Evolutionary conservation across 2,329 filamentous ascomycete species (phyloP), one percentile per base, ranked within the genome.

Genomic region (Botrytis elliptica): DNA sequence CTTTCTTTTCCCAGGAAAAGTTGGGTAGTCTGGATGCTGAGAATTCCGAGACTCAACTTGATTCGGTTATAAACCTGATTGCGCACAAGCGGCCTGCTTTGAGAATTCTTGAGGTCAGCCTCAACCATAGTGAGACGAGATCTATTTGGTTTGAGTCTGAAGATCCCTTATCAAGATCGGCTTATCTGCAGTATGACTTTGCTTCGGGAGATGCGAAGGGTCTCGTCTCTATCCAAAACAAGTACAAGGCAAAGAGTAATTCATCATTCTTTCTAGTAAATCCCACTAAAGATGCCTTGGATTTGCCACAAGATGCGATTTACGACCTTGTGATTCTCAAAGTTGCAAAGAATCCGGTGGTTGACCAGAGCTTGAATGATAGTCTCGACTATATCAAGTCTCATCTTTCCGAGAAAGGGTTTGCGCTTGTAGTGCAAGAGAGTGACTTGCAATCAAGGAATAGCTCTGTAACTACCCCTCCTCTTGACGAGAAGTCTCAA

Each of bases 11-110:
- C 16, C 75, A 65, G 25, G 73, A 38, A 29, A 65, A n/a, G 20
- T 73, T 44, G 36, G 52, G 20, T 36, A 64, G 42, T 25, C 62
- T 44, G 36, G 49, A 22, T 18, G n/a, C 6, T 63, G 29, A 59
- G n/a, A 42, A 68, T 46, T 52, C 69, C 9, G 40, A 55, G 40
- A 60, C 42, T 33, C 69, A 36, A 20, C 25, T 70, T 25, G 70
- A 55, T 40, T 73, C 55, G 72, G 74, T 82, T 2, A 70, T 85
- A 9, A 80, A 84, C 66, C 73, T 83, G 0, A 71, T 83, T 0
- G 81, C 79, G 0, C 81, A 84, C 74, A 82, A 81, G 72, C 82
- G 78, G 36, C 83, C 83, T 2, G 57, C 65, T 2, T 76, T 82
- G 3, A 79, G 74, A 1, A 79, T 84, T 18, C 62, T 84, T 0